Base-by-base conservation (phyloP, 805 yeast genomes). In the Tetrapisispora iriomotensis region DNA sequence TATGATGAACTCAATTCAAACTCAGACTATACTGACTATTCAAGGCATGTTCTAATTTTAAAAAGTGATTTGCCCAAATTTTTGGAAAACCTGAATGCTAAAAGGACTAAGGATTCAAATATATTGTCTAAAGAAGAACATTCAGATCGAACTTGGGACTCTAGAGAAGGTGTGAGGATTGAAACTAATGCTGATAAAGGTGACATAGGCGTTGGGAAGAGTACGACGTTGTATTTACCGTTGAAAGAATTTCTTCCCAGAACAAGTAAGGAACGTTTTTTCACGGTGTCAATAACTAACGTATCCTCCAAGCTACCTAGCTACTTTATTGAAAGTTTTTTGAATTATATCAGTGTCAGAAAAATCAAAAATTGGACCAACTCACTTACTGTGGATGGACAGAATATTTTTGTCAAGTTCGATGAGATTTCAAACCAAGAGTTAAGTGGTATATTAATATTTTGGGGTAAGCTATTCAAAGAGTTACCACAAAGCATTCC, bases 211-310 rank as follows among this genome's bases (percentile, higher is more conserved):
- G 8, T 7, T 4, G 9, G 6, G 4, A 27, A 27, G 18, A 8
- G 9, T 6, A 8, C 8, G n/a, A n/a, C n/a, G n/a, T 18, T 17
- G 10, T 18, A 29, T 18, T 12, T 31, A 31, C 8, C 34, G 3
- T 14, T 31, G 6, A 14, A 52, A 38, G 49, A 52, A 15, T 53
- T 58, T 40, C 38, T 55, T 6, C 60, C 59, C 2, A 48, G 49
- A 6, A 45, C 56, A 2, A 29, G 49, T 17, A 47, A 46, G 25
- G 57, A 56, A 29, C 60, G 53, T 29, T 45, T 51, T 23, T 48
- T 45, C 28, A 51, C 54, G 2, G 27, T 56, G 12, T 48, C 56
- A 7, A 21, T 57, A 8, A 34, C 32, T 18, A 49, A 48, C 2
- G 14, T 56, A 4, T 49, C 53, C 36, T 18, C 6, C 6, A 34